These are phyloP conservation scores for Yarrowia alimentaria DNA, from an alignment of 805 yeast genomes.

Conservation along the genomic window DNA sequence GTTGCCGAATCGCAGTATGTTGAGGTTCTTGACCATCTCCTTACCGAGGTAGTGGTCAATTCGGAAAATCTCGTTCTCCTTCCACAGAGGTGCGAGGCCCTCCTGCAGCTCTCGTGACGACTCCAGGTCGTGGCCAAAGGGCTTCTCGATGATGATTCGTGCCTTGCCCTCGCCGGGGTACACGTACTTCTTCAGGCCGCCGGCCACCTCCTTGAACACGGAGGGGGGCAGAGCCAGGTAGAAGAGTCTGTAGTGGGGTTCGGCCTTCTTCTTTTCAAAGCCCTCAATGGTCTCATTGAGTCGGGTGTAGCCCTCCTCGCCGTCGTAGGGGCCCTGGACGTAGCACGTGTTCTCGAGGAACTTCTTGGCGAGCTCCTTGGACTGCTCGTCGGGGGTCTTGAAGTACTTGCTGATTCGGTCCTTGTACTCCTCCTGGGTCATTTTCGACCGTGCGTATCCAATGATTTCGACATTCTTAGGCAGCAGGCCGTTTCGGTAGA, in stretches of 20 bases:
- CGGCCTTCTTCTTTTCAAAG: conserved; percentile 54
- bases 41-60: conserved; percentile 97
- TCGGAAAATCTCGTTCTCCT: conserved; percentile 88
- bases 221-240: conserved; percentile 95
- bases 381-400: conserved; percentile 49
- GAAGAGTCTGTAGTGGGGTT: conserved; percentile 71
- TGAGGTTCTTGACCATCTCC: conserved; percentile 93
- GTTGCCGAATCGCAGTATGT: conserved; percentile 88
- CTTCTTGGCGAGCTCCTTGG: conserved; percentile 47
- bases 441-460: conserved; percentile 88
- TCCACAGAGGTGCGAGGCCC: conserved; percentile 77
- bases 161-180: conserved; percentile 67
- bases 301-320: conserved; percentile 65
- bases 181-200: conserved; percentile 63
- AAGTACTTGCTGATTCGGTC: conserved; percentile 64
- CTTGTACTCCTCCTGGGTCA: conserved; percentile 65
- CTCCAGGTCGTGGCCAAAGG: conserved; percentile 89
- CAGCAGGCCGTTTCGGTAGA: conserved; percentile 67
- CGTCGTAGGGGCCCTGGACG: conserved; percentile 76
- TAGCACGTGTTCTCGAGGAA: conserved; percentile 69
- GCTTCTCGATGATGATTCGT: conserved; percentile 91
- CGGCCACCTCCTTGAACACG: conserved; percentile 77
- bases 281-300: conserved; percentile 56
- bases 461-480: conserved; percentile 69
- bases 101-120: conserved; percentile 74